phyloP scores from a whole-genome alignment of 768 basidiomycete species.

The Lactarius indigo region DNA sequence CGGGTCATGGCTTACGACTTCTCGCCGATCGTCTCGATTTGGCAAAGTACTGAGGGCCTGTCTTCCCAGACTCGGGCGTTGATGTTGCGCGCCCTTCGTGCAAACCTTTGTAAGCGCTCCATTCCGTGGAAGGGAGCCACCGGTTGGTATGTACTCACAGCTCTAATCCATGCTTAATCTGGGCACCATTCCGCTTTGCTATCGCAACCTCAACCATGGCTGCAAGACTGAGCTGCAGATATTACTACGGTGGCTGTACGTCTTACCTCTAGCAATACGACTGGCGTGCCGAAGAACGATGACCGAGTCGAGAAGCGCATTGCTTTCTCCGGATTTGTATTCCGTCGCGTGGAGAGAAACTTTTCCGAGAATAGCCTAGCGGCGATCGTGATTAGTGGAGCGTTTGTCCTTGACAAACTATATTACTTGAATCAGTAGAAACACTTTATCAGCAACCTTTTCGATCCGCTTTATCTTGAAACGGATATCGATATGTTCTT shows the following conservation, averaged over 20 bases:
- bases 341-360: constrained; percentile 67
- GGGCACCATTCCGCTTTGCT: constrained; percentile 57
- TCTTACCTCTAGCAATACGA: constrained; percentile 70
- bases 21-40: constrained; percentile 88
- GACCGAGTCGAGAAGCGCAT: constrained; percentile 66
- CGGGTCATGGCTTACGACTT: constrained; percentile 62
- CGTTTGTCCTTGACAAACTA: background rate
- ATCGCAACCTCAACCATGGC: constrained; percentile 78
- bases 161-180: constrained; percentile 72
- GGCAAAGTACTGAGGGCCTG: constrained; percentile 75
- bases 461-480: constrained; percentile 70
- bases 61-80: constrained; percentile 92
- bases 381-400: constrained; percentile 16
- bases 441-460: constrained; percentile 71
- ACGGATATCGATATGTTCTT: constrained; percentile 72
- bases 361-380: constrained; percentile 66
- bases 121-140: background rate
- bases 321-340: constrained; percentile 67
- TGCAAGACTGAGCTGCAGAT: constrained; percentile 31
- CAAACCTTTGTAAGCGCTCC: background rate
- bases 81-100: constrained; percentile 66
- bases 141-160: constrained; percentile 43
- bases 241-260: background rate
- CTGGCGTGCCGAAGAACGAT: constrained; percentile 70
- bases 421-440: constrained; percentile 71